Evolutionary conservation across 1,284 basidiomycete species (phyloP), one percentile per base, ranked within the genome.

Genomic region (Trichosporon faecale): DNA sequence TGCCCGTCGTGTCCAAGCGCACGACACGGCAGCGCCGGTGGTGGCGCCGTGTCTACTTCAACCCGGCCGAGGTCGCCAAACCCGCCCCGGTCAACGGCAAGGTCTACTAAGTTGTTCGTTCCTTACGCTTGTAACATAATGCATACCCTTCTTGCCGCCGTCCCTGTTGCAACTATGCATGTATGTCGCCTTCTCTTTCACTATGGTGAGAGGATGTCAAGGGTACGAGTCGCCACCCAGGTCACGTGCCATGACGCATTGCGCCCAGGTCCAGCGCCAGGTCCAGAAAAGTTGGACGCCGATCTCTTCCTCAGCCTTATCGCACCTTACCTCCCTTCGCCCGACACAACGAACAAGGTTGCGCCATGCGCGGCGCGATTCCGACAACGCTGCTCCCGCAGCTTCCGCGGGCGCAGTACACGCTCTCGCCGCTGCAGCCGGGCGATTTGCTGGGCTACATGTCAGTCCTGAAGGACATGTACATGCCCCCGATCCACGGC

Each of bases 401-500:
- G 29, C 75, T 82, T 0, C 79, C 81, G 14, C 74, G 76, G 18
- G 73, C 77, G 6, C 74, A 77, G 71, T 71, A 69, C 64, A 76
- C 78, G n/a, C 73, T 81, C 46, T 57, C 66, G 1, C 79, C 80
- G n/a, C 72, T 81, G 11, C 35, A n/a, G 2, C 61, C 75, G 0
- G 14, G 68, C 16, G 77, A 76, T 33, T 69, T 82, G 16, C 70
- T 82, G 2, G 70, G 63, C 16, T 75, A 78, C 72, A 80, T 82
- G 68, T 72, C 73, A 8, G 68, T 78, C 11, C 73, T 82, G 16
- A 72, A 76, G 40, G 76, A 77, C 46, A 37, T 74, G 72, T 23
- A 74, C 73, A 70, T 80, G 40, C 81, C 81, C 8, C 81, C 81
- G 2, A 78, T 82, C 72, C 80, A 82, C 65, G 81, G 81, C 4